A percentile compares a stretch with the other conserved stretches of the same genome.
These are phyloP conservation scores for Achlya hypogyna DNA, from an alignment of 352 stramenopile species.

Conservation along the genomic window DNA sequence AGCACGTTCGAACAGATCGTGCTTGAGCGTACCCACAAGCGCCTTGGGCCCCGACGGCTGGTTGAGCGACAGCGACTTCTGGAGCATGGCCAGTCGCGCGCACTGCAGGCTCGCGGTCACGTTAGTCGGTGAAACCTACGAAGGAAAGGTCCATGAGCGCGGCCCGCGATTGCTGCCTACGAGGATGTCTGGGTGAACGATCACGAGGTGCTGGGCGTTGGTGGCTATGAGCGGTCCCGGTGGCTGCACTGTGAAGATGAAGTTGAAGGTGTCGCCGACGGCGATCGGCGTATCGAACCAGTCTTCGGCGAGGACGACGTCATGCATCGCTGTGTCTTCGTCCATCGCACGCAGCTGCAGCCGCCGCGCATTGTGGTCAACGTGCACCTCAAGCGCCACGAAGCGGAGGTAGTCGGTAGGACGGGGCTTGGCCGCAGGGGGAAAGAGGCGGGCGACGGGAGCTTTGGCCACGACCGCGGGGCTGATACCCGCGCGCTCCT, in stretches of 20 bases:
- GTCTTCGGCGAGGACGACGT: slow-evolving; percentile 43
- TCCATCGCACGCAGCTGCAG: slow-evolving; percentile 31
- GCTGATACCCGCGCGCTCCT: neutral
- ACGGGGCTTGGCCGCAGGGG: too few species aligned
- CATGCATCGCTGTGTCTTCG: neutral
- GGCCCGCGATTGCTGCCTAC: slow-evolving; percentile 25
- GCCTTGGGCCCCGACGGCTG: slow-evolving; percentile 48
- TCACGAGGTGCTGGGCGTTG: slow-evolving; percentile 47
- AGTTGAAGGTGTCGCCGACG: slow-evolving; percentile 69
- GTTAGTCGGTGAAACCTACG: slow-evolving; percentile 66
- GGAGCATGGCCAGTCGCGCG: slow-evolving; percentile 53
- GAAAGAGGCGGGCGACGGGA: too few species aligned
- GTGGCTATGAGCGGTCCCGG: slow-evolving; percentile 32
- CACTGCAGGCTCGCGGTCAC: slow-evolving; percentile 71
- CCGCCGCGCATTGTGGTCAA: slow-evolving; percentile 38
- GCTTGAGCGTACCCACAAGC: slow-evolving; percentile 69
- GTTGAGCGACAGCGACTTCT: slow-evolving; percentile 53
- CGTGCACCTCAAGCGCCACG: slow-evolving; percentile 55
- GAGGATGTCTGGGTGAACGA: slow-evolving; percentile 69
- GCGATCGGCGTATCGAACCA: slow-evolving; percentile 71
- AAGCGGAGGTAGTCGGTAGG: slow-evolving; percentile 38
- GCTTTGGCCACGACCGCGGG: neutral
- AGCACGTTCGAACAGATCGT: slow-evolving; percentile 68
- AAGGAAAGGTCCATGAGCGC: neutral
- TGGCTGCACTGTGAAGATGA: slow-evolving; percentile 61